Percentiles rank a stretch among this genome's conserved stretches.
phyloP scores from a whole-genome alignment of 768 basidiomycete genomes.

The Hortiboletus campestris region DNA sequence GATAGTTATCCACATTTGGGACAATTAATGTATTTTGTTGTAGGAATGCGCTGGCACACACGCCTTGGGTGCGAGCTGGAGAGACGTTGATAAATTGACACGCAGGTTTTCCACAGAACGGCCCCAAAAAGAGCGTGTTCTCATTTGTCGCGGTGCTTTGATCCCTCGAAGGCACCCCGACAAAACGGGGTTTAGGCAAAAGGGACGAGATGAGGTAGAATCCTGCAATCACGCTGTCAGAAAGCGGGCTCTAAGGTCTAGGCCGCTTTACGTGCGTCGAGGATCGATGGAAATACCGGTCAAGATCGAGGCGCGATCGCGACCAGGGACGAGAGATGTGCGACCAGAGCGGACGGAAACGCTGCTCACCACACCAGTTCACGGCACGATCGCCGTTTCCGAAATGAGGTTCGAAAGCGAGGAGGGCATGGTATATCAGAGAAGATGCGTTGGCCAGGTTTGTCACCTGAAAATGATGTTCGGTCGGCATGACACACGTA shows the following conservation, averaged over 20 bases:
- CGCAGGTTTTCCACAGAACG: conserved; percentile 90
- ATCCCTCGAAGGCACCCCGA: conserved; percentile 10
- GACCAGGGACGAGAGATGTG: not conserved
- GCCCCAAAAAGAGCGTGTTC: conserved; percentile 60
- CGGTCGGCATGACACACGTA: conserved; percentile 1
- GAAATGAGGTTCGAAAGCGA: conserved; percentile 63
- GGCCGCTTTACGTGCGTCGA: not conserved
- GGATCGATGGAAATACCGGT: not conserved
- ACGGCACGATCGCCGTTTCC: conserved; percentile 64
- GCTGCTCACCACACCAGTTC: conserved; percentile 87
- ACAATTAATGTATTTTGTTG: conserved; percentile 62
- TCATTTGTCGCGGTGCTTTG: conserved; percentile 10
- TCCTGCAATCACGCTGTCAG: conserved; percentile 48
- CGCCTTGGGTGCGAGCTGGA: conserved; percentile 60
- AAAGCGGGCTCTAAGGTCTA: not conserved
- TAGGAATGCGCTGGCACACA: conserved; percentile 80
- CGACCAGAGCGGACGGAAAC: not conserved
- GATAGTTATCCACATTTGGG: conserved; percentile 72
- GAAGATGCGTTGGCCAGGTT: conserved; percentile 84
- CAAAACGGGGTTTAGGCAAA: conserved; percentile 49
- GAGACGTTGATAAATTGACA: conserved; percentile 76
- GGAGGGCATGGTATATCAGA: conserved; percentile 74
- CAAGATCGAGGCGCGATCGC: not conserved
- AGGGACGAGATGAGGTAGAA: conserved; percentile 76
- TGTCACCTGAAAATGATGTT: conserved; percentile 54